Base-by-base conservation (phyloP, 139 green algal genomes). In the Coelastrella sp. region DNA sequence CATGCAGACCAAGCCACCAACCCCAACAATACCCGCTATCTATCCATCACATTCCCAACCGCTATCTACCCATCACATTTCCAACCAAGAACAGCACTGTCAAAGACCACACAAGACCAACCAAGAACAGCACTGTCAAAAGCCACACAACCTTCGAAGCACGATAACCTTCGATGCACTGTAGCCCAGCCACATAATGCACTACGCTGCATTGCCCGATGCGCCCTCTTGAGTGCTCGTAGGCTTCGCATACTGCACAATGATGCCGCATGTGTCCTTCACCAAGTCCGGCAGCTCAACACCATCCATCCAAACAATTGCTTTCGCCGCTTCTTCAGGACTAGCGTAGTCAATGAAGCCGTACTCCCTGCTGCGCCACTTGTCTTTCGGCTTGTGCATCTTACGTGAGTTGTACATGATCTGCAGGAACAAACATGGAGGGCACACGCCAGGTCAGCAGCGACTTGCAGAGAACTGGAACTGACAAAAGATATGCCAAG, bases 381-480 rank as follows among this genome's bases (percentile, higher is more conserved):
- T 88, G 57, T 88, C 88, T 58, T 88, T 88, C 10, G 80, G 73
- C 80, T 88, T 88, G 71, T 91, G 88, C 88, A 91, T 91, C 80
- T 91, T 91, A 58, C 88, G 88, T 23, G 80, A 89, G 88, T 91
- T 91, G 88, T 91, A 91, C 88, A 91, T 91, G 80, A 91, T 91
- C 88, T 91, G 78, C 60, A 64, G 17, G 60, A 6, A 47, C 32
- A 47, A 47, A 47, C 32, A 47, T 47, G 32, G 5, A 13, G 3
- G 47, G 0, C 22, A 71, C 20, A 74, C 32, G 32, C 32, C 32
- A 47, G 32, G 32, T 47, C 32, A 47, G 32, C 32, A 47, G 1
- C 32, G 32, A 47, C 61, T 3, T 71, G 61, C 8, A 19, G 61
- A 68, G 61, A 13, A 71, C 8, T 10, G 61, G 11, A 19, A 71